phyloP scores from a whole-genome alignment of 1,284 basidiomycete genomes.

The Apiotrichum veenhuisii region DNA sequence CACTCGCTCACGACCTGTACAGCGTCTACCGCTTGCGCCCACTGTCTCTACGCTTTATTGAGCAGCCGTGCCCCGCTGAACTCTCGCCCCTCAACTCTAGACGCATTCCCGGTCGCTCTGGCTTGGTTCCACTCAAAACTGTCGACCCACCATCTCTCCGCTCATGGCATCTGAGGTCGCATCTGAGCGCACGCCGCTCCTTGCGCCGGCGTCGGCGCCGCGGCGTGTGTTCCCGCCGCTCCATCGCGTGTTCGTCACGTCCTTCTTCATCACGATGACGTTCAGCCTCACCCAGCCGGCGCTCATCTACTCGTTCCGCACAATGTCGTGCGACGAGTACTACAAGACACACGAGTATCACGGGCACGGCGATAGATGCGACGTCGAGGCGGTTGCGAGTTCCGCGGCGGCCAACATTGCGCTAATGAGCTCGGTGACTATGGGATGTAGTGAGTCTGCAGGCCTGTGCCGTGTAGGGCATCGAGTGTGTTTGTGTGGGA shows the following conservation, averaged over 20 bases:
- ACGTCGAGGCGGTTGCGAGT: constrained; percentile 30
- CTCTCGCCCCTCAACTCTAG: too few species aligned
- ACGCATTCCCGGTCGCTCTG: too few species aligned
- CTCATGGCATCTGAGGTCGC: too few species aligned
- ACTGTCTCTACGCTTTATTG: too few species aligned
- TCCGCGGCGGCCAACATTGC: constrained; percentile 32
- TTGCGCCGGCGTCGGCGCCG: not conserved
- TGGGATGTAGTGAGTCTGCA: constrained; percentile 27
- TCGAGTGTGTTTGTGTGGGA: too few species aligned
- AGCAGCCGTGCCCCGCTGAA: too few species aligned
- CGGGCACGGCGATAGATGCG: constrained; percentile 35
- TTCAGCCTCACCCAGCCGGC: constrained; percentile 45
- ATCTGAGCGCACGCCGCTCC: not conserved
- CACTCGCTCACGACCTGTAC: too few species aligned
- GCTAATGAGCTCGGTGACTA: constrained; percentile 35
- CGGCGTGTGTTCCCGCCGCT: constrained; percentile 28
- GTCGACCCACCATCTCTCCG: too few species aligned
- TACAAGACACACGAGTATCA: constrained; percentile 29
- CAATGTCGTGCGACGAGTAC: constrained; percentile 45
- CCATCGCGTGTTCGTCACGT: constrained; percentile 34
- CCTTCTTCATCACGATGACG: constrained; percentile 34
- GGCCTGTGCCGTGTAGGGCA: too few species aligned
- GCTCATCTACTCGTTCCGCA: constrained; percentile 42
- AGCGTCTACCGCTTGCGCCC: too few species aligned
- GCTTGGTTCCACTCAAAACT: too few species aligned